These are phyloP conservation scores for Rhizophora mangle DNA, from an alignment of 345 rosid genomes.

Conservation along the genomic window DNA sequence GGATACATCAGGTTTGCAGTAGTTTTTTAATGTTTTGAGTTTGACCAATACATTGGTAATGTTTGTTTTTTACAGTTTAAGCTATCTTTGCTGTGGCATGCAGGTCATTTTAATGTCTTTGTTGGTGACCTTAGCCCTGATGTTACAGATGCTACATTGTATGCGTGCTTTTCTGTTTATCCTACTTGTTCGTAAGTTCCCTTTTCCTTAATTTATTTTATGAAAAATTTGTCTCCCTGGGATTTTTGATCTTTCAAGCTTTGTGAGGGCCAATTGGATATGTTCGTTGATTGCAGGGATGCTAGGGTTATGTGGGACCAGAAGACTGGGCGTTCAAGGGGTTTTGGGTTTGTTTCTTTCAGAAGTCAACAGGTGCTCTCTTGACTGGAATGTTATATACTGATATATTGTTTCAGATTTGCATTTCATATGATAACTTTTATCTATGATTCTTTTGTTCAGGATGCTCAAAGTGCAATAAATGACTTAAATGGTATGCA, in stretches of 20 bases:
- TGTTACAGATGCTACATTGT: constrained; percentile 38
- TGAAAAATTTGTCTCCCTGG: no score
- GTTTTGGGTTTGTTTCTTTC: constrained; percentile 95
- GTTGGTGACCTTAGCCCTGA: constrained; percentile 42
- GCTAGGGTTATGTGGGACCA: constrained; percentile 98
- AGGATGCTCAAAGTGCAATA: constrained; percentile 96
- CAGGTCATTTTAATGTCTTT: constrained; percentile 35
- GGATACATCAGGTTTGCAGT: constrained; percentile 29
- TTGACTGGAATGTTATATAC: not conserved
- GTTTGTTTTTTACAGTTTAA: not conserved
- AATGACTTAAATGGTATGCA: constrained; percentile 81
- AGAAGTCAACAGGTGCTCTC: constrained; percentile 70
- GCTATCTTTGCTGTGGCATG: not conserved
- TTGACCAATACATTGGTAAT: not conserved
- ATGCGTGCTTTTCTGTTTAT: constrained; percentile 30
- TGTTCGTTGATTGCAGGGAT: constrained; percentile 13
- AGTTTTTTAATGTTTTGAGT: not conserved
- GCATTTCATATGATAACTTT: not conserved
- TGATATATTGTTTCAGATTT: not conserved
- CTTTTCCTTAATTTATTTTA: not conserved
- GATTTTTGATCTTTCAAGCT: not conserved
- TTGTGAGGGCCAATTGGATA: not conserved
- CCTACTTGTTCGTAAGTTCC: constrained; percentile 28
- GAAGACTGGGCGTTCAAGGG: constrained; percentile 97
- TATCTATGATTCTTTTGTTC: constrained; percentile 14